Evolutionary conservation across 2,329 filamentous ascomycete genomes (phyloP).

Genomic region (Podosphaera fusca): DNA sequence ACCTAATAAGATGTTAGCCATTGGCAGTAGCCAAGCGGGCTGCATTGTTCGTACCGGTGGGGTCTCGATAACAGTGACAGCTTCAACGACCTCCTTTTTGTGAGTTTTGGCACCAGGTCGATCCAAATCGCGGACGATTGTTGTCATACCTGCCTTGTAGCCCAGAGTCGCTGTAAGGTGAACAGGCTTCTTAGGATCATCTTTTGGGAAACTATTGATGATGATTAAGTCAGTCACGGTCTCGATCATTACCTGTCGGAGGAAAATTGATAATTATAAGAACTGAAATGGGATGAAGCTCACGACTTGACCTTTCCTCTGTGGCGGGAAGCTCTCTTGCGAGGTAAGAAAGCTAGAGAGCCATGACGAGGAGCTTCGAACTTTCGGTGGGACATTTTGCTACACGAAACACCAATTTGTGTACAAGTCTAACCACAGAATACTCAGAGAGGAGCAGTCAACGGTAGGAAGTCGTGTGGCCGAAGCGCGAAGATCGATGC

Average conservation of each 20-base stretch:
- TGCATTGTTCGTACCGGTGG: slow-evolving; percentile 84
- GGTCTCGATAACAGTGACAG: slow-evolving; percentile 71
- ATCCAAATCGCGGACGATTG: slow-evolving; percentile 88
- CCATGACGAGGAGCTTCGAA: slow-evolving; percentile 67
- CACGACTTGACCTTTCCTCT: slow-evolving; percentile 97
- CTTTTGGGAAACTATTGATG: slow-evolving; percentile 68
- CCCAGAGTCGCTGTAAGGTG: slow-evolving; percentile 96
- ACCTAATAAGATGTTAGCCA: slow-evolving; percentile 61
- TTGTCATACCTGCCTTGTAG: slow-evolving; percentile 99
- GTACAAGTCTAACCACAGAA: too few relatives aligned
- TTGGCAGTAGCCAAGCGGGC: slow-evolving; percentile 53
- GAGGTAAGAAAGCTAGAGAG: slow-evolving; percentile 65
- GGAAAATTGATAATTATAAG: slow-evolving; percentile 1
- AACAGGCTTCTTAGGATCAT: slow-evolving; percentile 98
- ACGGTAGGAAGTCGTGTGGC: too few relatives aligned
- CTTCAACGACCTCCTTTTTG: slow-evolving; percentile 95
- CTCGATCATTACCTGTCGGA: not conserved
- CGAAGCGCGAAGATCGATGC: too few relatives aligned
- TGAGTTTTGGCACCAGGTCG: slow-evolving; percentile 97
- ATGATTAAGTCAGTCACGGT: too few relatives aligned
- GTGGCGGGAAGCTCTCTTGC: slow-evolving; percentile 86
- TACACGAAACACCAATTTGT: not conserved
- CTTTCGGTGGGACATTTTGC: slow-evolving; percentile 13
- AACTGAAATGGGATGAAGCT: slow-evolving; percentile 19
- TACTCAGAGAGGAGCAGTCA: too few relatives aligned